These are phyloP conservation scores for Clavispora asparagi DNA, from an alignment of 805 yeast genomes.

Conservation along the genomic window DNA sequence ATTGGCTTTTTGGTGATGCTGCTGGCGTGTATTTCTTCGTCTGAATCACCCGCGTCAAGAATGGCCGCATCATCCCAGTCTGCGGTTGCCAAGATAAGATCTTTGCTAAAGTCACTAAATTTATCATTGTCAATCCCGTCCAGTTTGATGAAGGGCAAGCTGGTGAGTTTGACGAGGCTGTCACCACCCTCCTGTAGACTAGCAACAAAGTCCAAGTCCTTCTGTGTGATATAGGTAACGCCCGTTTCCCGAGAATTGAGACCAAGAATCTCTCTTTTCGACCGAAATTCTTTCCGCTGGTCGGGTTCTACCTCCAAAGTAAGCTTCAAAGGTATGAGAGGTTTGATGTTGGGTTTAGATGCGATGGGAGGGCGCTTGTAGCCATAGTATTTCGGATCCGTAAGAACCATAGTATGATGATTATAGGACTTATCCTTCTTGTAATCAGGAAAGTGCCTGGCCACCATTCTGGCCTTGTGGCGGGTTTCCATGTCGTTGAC, in stretches of 20 bases:
- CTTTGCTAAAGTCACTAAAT: conserved; percentile 44
- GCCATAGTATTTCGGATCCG: conserved; percentile 50
- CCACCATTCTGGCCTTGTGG: conserved; percentile 26
- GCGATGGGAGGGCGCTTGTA: conserved; percentile 49
- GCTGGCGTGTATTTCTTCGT: conserved; percentile 1
- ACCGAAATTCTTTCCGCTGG: conserved; percentile 48
- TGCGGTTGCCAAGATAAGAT: conserved; percentile 60
- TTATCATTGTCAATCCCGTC: conserved; percentile 33
- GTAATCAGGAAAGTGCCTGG: conserved; percentile 60
- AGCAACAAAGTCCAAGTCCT: conserved; percentile 28
- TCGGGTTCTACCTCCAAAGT: conserved; percentile 61
- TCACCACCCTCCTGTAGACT: conserved; percentile 19
- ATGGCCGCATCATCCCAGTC: conserved; percentile 74
- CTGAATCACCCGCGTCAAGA: conserved; percentile 42
- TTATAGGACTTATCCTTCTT: conserved; percentile 49
- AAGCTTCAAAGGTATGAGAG: conserved; percentile 55
- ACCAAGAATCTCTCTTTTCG: conserved; percentile 12
- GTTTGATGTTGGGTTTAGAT: conserved; percentile 25
- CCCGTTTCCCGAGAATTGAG: conserved; percentile 2
- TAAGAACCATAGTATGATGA: conserved; percentile 62
- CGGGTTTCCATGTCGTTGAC: conserved; percentile 28
- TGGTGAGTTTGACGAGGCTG: conserved; percentile 13
- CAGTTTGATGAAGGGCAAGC: conserved; percentile 27
- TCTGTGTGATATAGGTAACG: conserved; percentile 21
- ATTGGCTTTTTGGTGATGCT: not conserved